Conservation (phyloP, 2,329 filamentous ascomycete species). For the Aspergillus flavus region DNA sequence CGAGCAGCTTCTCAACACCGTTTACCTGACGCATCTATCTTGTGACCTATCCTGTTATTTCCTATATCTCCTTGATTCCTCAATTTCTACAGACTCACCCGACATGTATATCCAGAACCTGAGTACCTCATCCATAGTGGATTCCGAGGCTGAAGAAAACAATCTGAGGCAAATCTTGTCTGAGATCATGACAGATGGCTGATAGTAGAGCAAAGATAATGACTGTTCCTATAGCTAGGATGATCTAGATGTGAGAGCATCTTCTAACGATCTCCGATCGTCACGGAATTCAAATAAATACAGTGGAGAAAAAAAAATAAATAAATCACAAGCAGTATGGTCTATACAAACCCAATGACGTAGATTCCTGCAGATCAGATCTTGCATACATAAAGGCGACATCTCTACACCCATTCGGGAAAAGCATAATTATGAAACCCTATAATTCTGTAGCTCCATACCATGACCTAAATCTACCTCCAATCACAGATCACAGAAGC, state of each 20-base stretch:
- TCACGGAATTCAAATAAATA: neutral
- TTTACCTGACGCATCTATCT: slow-evolving; percentile 16
- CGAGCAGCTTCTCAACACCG: slow-evolving; percentile 13
- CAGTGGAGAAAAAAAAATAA: neutral
- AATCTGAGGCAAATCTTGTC: slow-evolving; percentile 15
- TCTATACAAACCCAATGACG: neutral
- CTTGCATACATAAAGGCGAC: neutral
- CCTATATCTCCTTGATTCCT: slow-evolving; percentile 15
- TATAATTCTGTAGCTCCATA: neutral
- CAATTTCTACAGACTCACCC: slow-evolving; percentile 15
- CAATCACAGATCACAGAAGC: neutral
- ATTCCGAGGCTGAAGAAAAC: slow-evolving; percentile 12
- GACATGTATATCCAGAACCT: slow-evolving; percentile 19
- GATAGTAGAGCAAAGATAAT: slow-evolving; percentile 20
- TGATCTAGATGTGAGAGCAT: slow-evolving; percentile 1
- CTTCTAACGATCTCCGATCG: neutral
- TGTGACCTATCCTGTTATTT: slow-evolving; percentile 16
- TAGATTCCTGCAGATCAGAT: slow-evolving; percentile 3
- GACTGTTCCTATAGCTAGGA: slow-evolving; percentile 11
- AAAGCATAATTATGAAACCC: neutral
- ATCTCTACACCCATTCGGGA: neutral
- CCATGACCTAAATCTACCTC: neutral
- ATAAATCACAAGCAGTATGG: neutral
- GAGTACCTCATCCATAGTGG: neutral
- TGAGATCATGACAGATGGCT: slow-evolving; percentile 15